Base-by-base conservation (phyloP, 1,139 yeast genomes). In the Saccharomyces hybrid region DNA sequence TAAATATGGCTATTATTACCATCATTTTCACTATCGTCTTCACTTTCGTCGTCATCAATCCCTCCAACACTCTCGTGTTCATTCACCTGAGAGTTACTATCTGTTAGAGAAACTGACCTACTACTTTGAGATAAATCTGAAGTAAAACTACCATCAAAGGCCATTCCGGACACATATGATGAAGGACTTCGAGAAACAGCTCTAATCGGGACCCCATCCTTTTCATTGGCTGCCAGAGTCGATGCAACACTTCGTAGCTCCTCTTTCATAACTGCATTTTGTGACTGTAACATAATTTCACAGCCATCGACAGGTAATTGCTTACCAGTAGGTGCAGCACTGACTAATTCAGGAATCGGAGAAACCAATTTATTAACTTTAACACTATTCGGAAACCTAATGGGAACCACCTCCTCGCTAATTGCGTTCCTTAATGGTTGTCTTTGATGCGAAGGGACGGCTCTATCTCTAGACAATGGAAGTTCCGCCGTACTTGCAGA, bases 21-120 rank as follows among this genome's bases (percentile, higher is more conserved):
- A 47, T 51, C 48, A 32, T 58, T 55, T 2, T 55, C 59, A 27
- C 55, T 60, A 34, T 51, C 56, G 42, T 42, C 55, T 4, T 52
- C 54, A 26, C 53, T 55, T n/a, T 49, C 52, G 21, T 55, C 55
- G 5, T 16, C 49, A 29, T 38, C 52, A 11, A 14, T 27, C 24
- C 24, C 47, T 42, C 49, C 44, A n/a, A 34, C 32, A 3, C 31
- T 55, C 19, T 50, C 49, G 19, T 48, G 46, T n/a, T 42, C 44
- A 53, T 8, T 26, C 54, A 32, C 16, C 38, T 32, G 38, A 12
- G 38, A 16, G 42, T 7, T 16, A 16, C 12, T 9, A 2, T 34
- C 24, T 16, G 24, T 7, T 12, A 38, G 21, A 38, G 21, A 38
- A 2, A 16, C 8, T 8, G 24, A 16, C 6, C 21, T 4, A 38